phyloP scores from a whole-genome alignment of 345 rosid genomes.

The Erysimum cheiranthoides region DNA sequence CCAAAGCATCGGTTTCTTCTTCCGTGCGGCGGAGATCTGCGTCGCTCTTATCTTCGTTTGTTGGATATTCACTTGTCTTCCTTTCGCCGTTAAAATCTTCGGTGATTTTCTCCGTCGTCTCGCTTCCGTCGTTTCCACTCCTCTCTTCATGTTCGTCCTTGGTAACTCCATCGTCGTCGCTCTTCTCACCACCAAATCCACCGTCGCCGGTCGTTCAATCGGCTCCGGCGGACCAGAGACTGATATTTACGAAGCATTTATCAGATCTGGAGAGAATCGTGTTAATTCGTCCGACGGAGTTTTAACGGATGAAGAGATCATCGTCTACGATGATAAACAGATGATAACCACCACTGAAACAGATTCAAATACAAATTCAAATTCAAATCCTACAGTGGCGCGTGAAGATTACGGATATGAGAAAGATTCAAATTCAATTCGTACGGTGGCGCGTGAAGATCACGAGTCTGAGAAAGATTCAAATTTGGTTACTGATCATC shows the following conservation, averaged over 20 bases:
- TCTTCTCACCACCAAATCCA: slow-evolving; percentile 61
- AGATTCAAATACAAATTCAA: slow-evolving; percentile 14
- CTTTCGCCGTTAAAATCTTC: slow-evolving; percentile 55
- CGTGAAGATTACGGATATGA: slow-evolving; percentile 15
- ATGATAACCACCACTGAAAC: slow-evolving; percentile 7
- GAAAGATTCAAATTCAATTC: slow-evolving; percentile 3
- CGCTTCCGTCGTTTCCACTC: slow-evolving; percentile 53
- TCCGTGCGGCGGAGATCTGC: slow-evolving; percentile 47
- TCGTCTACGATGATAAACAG: slow-evolving; percentile 46
- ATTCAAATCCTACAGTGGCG: slow-evolving; percentile 33
- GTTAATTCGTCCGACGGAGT: slow-evolving; percentile 10
- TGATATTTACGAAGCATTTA: slow-evolving; percentile 52
- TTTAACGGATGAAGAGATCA: slow-evolving; percentile 46
- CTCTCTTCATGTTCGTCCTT: slow-evolving; percentile 63
- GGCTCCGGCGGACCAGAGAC: slow-evolving; percentile 41
- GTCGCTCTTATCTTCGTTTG: slow-evolving; percentile 49
- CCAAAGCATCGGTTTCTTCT: slow-evolving; percentile 44
- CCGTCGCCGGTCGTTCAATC: slow-evolving; percentile 33
- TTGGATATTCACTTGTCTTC: slow-evolving; percentile 61
- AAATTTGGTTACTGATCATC: background rate
- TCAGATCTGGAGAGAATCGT: slow-evolving; percentile 49
- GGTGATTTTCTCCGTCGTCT: slow-evolving; percentile 52
- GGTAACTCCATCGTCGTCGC: slow-evolving; percentile 64
- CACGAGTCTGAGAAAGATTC: slow-evolving; percentile 12
- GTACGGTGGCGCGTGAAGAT: slow-evolving; percentile 39